A percentile compares a stretch with the other conserved stretches of the same genome.
Conservation (phyloP, 352 stramenopile genomes). For the Globisporangium paroecandrum region DNA sequence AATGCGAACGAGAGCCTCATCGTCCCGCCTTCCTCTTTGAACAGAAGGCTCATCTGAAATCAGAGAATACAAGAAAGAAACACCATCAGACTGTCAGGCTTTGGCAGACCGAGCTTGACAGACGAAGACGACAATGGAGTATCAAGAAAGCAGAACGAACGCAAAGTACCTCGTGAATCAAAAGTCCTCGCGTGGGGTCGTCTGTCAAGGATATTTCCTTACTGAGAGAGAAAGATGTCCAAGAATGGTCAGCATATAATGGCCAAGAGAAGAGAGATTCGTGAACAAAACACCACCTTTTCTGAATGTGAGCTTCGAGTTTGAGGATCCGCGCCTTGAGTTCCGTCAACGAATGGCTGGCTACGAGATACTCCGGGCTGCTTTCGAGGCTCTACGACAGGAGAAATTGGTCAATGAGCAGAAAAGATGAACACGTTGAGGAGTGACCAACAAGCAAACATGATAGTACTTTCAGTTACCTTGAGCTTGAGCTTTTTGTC, state of each 20-base stretch:
- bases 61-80: conserved; percentile 3
- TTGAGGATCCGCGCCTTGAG: conserved; percentile 4
- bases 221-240: not conserved
- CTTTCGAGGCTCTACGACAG: not conserved
- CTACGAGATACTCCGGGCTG: not conserved
- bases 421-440: not conserved
- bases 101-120: not conserved
- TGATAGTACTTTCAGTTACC: conserved; percentile 13
- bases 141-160: not conserved
- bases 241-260: not conserved
- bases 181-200: conserved; percentile 1
- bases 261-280: not conserved
- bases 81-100: not conserved
- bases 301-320: conserved; percentile 2
- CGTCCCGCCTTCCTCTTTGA: conserved; percentile 34
- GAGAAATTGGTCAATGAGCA: not conserved
- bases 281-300: not conserved
- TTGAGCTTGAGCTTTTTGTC: conserved; percentile 24
- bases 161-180: conserved; percentile 13
- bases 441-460: too few relatives aligned
- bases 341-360: not conserved
- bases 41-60: conserved; percentile 26
- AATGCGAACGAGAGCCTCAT: not conserved
- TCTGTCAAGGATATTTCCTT: conserved; percentile 6
- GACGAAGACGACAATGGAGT: not conserved